A percentile compares a stretch with the other conserved stretches of the same genome.
Conservation (phyloP, 345 rosid genomes). For the Heritiera littoralis region DNA sequence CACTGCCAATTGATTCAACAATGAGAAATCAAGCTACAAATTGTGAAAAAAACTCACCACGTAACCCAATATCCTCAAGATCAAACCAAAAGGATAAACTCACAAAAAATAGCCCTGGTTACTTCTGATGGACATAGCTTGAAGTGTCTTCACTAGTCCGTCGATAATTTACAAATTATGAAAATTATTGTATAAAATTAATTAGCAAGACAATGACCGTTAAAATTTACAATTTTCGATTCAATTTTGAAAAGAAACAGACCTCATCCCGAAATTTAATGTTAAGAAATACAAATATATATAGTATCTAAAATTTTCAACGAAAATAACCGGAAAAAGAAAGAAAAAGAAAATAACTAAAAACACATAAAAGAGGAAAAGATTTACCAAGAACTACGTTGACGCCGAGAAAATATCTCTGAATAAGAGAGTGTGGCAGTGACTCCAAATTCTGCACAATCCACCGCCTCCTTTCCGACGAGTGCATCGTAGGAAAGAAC, state of each 20-base stretch:
- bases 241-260: too few relatives aligned
- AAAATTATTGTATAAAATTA: too few relatives aligned
- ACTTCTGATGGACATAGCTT: conserved; percentile 58
- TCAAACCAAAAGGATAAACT: too few relatives aligned
- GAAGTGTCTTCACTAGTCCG: conserved; percentile 91
- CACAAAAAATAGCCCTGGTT: conserved; percentile 70
- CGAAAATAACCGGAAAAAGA: conserved; percentile 22
- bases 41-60: neutral
- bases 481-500: too few relatives aligned
- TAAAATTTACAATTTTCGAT: neutral
- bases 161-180: conserved; percentile 20
- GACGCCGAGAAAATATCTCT: conserved; percentile 66
- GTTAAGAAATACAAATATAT: too few relatives aligned
- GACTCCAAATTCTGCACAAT: conserved; percentile 50
- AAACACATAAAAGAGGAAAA: too few relatives aligned
- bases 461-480: conserved; percentile 23
- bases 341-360: too few relatives aligned
- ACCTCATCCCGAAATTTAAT: too few relatives aligned
- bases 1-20: conserved; percentile 44
- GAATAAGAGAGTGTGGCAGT: too few relatives aligned
- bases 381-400: too few relatives aligned
- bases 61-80: neutral
- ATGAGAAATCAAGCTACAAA: neutral
- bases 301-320: conserved; percentile 1
- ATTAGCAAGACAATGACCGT: neutral